phyloP scores from a whole-genome alignment of 2,329 filamentous ascomycete genomes.

The Corinectria fuckeliana region DNA sequence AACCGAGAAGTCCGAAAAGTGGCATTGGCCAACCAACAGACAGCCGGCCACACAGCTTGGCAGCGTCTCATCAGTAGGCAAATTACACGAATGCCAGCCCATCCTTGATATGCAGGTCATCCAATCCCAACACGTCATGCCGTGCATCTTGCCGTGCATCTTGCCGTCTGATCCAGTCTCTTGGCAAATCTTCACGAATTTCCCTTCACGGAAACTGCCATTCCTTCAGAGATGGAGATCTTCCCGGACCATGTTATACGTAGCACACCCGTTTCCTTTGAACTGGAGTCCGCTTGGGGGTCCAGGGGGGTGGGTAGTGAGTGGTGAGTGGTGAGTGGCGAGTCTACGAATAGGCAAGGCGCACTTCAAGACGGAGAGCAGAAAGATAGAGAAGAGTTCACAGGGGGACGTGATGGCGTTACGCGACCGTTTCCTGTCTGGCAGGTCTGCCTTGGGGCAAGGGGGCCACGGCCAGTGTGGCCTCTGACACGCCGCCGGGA shows the following conservation, averaged over 20 bases:
- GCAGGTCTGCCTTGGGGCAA: background rate
- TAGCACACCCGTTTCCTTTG: background rate
- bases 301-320: background rate
- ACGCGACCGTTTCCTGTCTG: conserved; percentile 7
- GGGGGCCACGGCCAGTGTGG: background rate
- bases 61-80: background rate
- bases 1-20: background rate
- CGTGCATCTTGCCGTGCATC: background rate
- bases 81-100: background rate
- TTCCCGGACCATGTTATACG: background rate
- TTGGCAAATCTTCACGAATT: conserved; percentile 16
- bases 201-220: conserved; percentile 8
- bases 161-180: background rate
- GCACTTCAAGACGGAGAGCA: background rate
- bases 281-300: background rate
- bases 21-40: background rate
- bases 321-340: background rate
- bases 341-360: background rate
- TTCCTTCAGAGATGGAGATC: conserved; percentile 13
- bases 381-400: background rate
- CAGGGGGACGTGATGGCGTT: background rate
- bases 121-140: conserved; percentile 1
- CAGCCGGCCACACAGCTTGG: background rate
- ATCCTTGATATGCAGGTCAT: background rate
- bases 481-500: background rate